Evolutionary conservation across 176 grass and related monocot species (phyloP).

Genomic region (Eleusine coracana): DNA sequence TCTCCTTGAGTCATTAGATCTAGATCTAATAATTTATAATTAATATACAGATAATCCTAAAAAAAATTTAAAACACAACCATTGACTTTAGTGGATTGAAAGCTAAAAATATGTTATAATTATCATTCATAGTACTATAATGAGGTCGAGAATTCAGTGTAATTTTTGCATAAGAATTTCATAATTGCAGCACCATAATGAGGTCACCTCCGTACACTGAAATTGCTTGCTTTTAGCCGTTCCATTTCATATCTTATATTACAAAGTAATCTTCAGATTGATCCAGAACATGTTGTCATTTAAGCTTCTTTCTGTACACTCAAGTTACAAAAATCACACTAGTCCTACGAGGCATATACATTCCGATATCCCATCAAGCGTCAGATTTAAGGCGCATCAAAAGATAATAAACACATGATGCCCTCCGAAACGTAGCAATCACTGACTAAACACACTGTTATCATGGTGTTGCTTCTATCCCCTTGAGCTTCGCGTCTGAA

Average conservation of each 20-base stretch:
- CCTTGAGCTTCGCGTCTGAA: not conserved
- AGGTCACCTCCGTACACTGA: not conserved
- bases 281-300: not conserved
- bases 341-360: constrained; percentile 32
- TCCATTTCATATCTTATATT: not conserved
- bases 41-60: no score
- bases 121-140: not conserved
- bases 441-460: not conserved
- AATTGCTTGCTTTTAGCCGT: not conserved
- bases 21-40: no score
- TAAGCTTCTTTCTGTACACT: constrained; percentile 28
- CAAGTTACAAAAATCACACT: constrained; percentile 27
- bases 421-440: constrained; percentile 5
- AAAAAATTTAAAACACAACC: no score
- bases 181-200: not conserved
- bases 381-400: constrained; percentile 34
- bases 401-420: constrained; percentile 36
- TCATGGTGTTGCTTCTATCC: not conserved
- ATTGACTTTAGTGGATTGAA: no score
- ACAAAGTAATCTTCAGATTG: not conserved
- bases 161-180: not conserved
- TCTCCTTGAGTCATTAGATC: no score
- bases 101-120: not conserved
- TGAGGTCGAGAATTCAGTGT: not conserved
- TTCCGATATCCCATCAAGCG: not conserved